phyloP scores from a whole-genome alignment of 768 basidiomycete genomes.

The Kwoniella shandongensis region DNA sequence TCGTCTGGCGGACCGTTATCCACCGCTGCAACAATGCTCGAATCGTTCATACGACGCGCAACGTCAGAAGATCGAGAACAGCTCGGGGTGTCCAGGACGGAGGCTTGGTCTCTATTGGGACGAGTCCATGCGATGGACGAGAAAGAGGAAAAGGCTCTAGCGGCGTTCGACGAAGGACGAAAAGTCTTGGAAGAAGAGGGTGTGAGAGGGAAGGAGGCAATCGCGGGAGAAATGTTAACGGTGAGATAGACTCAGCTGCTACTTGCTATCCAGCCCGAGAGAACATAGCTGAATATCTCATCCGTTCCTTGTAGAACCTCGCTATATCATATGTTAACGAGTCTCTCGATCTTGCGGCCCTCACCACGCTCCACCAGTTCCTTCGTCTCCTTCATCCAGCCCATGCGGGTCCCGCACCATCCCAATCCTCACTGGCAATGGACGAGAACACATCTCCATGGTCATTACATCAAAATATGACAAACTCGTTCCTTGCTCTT shows the following conservation, averaged over 20 bases:
- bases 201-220: conserved; percentile 10
- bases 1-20: conserved; percentile 80
- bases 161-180: conserved; percentile 54
- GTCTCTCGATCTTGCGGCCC: conserved; percentile 78
- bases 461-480: conserved; percentile 76
- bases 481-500: conserved; percentile 76
- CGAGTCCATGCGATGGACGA: conserved; percentile 67
- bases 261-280: no score
- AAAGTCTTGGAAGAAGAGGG: conserved; percentile 28
- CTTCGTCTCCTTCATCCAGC: conserved; percentile 62
- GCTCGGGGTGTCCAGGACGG: conserved; percentile 58
- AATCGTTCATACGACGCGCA: conserved; percentile 68
- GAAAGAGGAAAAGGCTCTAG: conserved; percentile 55
- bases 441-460: conserved; percentile 57
- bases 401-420: conserved; percentile 57
- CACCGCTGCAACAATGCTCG: conserved; percentile 80
- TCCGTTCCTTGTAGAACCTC: conserved; percentile 65
- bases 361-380: conserved; percentile 83
- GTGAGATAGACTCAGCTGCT: conserved; percentile 29
- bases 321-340: conserved; percentile 97
- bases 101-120: conserved; percentile 89
- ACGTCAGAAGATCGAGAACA: conserved; percentile 13
- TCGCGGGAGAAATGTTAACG: conserved; percentile 41
- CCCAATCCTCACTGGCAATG: conserved; percentile 21
- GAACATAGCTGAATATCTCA: not conserved